Percentiles rank a stretch among this genome's conserved stretches.
Evolutionary conservation across 148 eudicot species (phyloP).

Genomic region (Nyssa sinensis): DNA sequence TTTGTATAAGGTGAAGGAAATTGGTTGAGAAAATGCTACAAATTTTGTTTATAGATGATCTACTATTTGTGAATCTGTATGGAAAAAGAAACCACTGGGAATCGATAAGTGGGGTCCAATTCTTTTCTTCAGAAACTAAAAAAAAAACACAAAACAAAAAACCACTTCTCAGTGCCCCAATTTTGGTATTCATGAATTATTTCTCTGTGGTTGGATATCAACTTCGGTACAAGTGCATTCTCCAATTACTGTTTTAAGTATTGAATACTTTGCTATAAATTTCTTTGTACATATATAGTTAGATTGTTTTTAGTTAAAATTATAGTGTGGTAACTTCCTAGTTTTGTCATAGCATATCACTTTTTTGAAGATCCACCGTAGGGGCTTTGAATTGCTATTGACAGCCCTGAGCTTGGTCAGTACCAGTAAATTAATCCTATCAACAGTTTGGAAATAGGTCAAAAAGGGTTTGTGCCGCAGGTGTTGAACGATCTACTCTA

Average conservation of each 20-base stretch:
- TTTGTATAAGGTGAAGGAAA: slow-evolving; percentile 70
- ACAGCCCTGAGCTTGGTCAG: background rate
- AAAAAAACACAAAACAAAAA: no score
- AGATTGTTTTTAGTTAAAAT: background rate
- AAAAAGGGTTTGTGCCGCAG: no score
- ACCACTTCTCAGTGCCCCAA: background rate
- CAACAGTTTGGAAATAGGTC: no score
- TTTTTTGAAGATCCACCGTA: background rate
- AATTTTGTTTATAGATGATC: background rate
- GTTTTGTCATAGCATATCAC: no score
- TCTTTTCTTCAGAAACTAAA: no score
- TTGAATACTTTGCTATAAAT: background rate
- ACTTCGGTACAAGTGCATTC: background rate
- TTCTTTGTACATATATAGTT: background rate
- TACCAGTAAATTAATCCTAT: no score
- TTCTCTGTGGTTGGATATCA: background rate
- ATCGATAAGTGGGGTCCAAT: background rate
- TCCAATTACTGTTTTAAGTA: background rate
- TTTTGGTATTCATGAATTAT: background rate
- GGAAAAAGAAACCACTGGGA: background rate
- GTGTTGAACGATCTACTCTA: no score
- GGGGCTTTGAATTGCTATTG: background rate
- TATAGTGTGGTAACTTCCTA: background rate
- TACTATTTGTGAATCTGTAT: background rate
- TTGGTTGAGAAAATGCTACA: no score